phyloP scores from a whole-genome alignment of 1,284 basidiomycete species.

The Amylostereum areolatum region DNA sequence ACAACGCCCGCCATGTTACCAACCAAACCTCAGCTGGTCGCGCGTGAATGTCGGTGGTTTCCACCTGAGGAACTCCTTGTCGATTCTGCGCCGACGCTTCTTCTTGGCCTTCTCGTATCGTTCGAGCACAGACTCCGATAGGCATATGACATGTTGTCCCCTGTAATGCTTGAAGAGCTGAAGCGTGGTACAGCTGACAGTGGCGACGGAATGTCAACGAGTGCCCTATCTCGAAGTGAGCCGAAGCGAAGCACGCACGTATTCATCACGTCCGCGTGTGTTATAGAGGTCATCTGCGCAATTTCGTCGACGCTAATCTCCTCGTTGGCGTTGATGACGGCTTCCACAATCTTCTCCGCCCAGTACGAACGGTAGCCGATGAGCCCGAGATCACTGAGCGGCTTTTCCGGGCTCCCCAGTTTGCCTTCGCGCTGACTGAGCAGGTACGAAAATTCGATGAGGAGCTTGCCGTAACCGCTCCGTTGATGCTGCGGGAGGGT shows the following conservation, averaged over 20 bases:
- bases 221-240: too few relatives aligned
- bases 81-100: conserved; percentile 79
- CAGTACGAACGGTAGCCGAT: conserved; percentile 95
- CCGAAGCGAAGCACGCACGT: conserved; percentile 66
- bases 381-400: conserved; percentile 90
- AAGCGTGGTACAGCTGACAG: conserved; percentile 85
- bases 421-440: conserved; percentile 95
- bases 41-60: conserved; percentile 91
- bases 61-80: conserved; percentile 82
- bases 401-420: conserved; percentile 96
- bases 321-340: conserved; percentile 69
- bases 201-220: too few relatives aligned
- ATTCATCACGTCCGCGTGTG: conserved; percentile 95
- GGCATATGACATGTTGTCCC: conserved; percentile 89
- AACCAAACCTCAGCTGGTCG: conserved; percentile 86
- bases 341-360: conserved; percentile 95
- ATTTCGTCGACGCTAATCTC: conserved; percentile 97
- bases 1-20: conserved; percentile 34
- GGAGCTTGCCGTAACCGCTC: conserved; percentile 89
- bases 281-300: conserved; percentile 94
- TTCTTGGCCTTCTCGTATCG: conserved; percentile 81
- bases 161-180: conserved; percentile 97
- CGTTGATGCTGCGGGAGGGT: conserved; percentile 98
- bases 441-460: conserved; percentile 99
- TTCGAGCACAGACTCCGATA: conserved; percentile 89